These are phyloP conservation scores for Mucor velutinosus DNA, from an alignment of 371 early-diverging fungal species.

Conservation along the genomic window DNA sequence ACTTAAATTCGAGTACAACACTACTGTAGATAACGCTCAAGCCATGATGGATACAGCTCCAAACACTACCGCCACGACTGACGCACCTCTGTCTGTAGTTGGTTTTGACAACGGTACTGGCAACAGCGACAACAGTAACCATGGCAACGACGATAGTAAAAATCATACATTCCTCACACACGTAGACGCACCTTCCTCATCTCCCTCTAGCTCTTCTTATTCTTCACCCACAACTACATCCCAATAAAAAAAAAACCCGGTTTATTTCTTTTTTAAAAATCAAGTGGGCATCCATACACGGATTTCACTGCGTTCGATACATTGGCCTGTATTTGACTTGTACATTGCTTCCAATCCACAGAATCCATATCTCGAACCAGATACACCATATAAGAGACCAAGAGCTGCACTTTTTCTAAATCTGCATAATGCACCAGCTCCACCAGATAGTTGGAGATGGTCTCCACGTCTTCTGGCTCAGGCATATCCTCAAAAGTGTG, in stretches of 20 bases:
- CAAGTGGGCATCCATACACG: conserved; percentile 15
- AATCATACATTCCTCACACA: neutral
- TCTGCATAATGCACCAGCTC: conserved; percentile 30
- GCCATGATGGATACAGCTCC: neutral
- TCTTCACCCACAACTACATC: neutral
- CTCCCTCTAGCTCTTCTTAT: neutral
- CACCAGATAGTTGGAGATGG: conserved; percentile 26
- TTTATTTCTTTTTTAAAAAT: neutral
- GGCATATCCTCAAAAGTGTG: conserved; percentile 23
- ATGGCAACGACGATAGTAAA: neutral
- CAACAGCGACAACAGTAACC: neutral
- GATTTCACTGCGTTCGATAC: neutral
- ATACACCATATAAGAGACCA: conserved; percentile 29
- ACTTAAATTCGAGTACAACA: neutral
- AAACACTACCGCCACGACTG: neutral
- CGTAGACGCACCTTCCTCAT: neutral
- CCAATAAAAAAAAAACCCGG: neutral
- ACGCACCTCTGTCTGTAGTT: neutral
- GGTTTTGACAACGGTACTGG: neutral
- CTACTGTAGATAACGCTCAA: neutral
- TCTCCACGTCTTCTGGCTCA: conserved; percentile 41
- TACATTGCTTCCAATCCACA: conserved; percentile 7
- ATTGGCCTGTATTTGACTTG: neutral
- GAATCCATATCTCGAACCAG: conserved; percentile 1
- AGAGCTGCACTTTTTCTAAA: conserved; percentile 37